phyloP scores from a whole-genome alignment of 208 protist genomes.

The Leishmania aethiopica region DNA sequence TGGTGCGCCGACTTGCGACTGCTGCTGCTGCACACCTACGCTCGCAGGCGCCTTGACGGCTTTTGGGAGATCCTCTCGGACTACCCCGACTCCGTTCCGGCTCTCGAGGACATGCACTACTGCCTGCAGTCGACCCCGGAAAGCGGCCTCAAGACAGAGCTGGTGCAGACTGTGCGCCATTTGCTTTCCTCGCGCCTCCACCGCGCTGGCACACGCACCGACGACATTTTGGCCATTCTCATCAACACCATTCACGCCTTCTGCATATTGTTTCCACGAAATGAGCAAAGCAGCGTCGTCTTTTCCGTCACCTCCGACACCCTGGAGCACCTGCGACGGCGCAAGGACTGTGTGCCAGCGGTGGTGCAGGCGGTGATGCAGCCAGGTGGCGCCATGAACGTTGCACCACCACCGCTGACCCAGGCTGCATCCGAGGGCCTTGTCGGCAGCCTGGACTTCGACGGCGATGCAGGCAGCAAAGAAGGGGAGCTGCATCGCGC shows the following conservation, averaged over 20 bases:
- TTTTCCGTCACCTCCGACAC: constrained; percentile 79
- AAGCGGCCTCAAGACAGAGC: constrained; percentile 55
- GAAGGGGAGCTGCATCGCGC: constrained; percentile 16
- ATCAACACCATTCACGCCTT: constrained; percentile 81
- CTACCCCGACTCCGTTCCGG: constrained; percentile 80
- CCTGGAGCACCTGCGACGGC: constrained; percentile 73
- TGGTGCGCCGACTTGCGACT: constrained; percentile 77
- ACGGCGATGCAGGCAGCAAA: not conserved
- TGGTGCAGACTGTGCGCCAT: constrained; percentile 56
- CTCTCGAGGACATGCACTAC: constrained; percentile 76
- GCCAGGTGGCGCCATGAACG: constrained; percentile 45
- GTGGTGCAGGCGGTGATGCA: constrained; percentile 84
- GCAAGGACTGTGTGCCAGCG: constrained; percentile 79
- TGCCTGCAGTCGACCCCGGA: constrained; percentile 64
- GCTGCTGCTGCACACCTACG: constrained; percentile 55
- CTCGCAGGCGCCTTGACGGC: constrained; percentile 54
- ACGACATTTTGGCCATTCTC: constrained; percentile 86
- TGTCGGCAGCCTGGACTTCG: constrained; percentile 19
- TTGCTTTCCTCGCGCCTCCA: constrained; percentile 80
- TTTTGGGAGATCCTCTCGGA: constrained; percentile 91
- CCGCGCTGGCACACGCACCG: constrained; percentile 81
- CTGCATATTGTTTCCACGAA: constrained; percentile 72
- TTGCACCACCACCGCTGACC: constrained; percentile 19
- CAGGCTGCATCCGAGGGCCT: not conserved
- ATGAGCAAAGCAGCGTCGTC: constrained; percentile 77